A percentile compares a stretch with the other conserved stretches of the same genome.
Conservation (phyloP, 2,329 filamentous ascomycete genomes). For the Fusarium heterosporum region DNA sequence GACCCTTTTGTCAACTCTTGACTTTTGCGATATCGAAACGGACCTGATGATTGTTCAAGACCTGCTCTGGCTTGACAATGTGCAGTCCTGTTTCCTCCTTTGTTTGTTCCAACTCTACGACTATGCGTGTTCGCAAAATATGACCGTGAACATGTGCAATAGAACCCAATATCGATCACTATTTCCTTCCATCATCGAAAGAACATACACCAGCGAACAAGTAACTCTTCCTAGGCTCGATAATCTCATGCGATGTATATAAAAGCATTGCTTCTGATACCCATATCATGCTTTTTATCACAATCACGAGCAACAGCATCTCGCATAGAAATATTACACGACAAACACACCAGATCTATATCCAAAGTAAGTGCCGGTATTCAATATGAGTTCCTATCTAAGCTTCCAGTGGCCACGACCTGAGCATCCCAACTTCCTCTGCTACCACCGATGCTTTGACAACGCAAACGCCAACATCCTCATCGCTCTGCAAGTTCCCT, state of each 20-base stretch:
- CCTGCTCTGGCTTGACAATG: neutral
- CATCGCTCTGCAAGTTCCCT: constrained; percentile 18
- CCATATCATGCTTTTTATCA: neutral
- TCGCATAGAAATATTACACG: neutral
- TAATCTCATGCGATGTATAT: neutral
- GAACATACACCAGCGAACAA: neutral
- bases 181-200: neutral
- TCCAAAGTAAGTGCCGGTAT: neutral
- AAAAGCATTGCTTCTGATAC: neutral
- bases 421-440: constrained; percentile 3
- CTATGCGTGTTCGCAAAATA: neutral
- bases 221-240: too few species aligned
- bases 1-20: too few species aligned
- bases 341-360: neutral
- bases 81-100: neutral
- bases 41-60: accelerated
- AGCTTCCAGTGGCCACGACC: constrained; percentile 22
- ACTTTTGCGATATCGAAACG: too few species aligned
- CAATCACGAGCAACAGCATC: neutral
- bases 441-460: constrained; percentile 19
- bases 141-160: neutral
- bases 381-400: constrained; percentile 8
- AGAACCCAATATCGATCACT: neutral
- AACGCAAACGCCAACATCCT: constrained; percentile 14
- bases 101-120: neutral